A percentile compares a stretch with the other conserved stretches of the same genome.
Conservation (phyloP, 768 basidiomycete genomes). For the Royoungia palumana region DNA sequence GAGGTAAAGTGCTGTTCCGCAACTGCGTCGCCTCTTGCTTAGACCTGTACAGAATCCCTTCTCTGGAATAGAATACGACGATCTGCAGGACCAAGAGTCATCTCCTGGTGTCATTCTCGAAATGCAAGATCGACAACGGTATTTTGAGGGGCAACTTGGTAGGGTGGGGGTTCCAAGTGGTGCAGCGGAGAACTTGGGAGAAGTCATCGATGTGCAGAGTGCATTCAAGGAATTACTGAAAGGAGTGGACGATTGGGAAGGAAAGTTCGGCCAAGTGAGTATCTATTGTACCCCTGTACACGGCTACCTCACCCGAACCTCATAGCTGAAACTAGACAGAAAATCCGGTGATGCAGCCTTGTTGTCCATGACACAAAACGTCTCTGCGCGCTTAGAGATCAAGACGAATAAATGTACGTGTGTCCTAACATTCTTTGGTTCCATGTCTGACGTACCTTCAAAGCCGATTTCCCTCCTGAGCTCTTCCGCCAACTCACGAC, state of each 20-base stretch:
- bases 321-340: constrained; percentile 64
- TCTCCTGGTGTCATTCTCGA: constrained; percentile 74
- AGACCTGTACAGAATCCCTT: constrained; percentile 31
- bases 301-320: not conserved
- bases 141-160: constrained; percentile 68
- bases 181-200: constrained; percentile 11
- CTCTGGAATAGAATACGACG: constrained; percentile 77
- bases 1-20: constrained; percentile 36
- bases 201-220: constrained; percentile 42
- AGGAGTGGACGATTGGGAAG: constrained; percentile 55
- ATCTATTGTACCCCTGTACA: not conserved
- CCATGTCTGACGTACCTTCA: not conserved
- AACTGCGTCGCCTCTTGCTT: not conserved
- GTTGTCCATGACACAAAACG: constrained; percentile 73
- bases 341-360: constrained; percentile 68
- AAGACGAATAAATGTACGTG: constrained; percentile 60
- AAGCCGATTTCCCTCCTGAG: constrained; percentile 77
- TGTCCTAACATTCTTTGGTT: not conserved
- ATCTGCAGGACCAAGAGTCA: constrained; percentile 68
- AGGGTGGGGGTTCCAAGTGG: constrained; percentile 13
- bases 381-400: constrained; percentile 66
- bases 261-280: constrained; percentile 53
- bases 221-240: constrained; percentile 47
- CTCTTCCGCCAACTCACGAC: constrained; percentile 82
- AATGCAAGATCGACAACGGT: constrained; percentile 81